Evolutionary conservation across 2,329 filamentous ascomycete species (phyloP), one percentile per base, ranked within the genome.

Genomic region (Colletotrichum aenigma): DNA sequence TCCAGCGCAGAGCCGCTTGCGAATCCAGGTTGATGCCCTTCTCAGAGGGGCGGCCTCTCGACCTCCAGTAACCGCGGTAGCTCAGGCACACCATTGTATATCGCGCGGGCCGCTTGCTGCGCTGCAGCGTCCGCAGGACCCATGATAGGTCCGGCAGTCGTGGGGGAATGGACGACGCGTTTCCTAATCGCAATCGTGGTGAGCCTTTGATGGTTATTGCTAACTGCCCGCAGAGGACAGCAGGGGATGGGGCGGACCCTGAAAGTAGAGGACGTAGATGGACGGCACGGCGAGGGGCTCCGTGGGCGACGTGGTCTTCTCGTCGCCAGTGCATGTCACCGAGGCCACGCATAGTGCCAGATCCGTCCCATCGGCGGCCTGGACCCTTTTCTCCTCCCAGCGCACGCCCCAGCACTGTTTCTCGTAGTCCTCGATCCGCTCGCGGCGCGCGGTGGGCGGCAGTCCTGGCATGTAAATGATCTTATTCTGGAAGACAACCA

Each of bases 401-500:
- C 81, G 75, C n/a, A 96, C 86, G 1, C 91, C 91, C 30, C 85
- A 86, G 77, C 93, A 95, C 48, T 89, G 87, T 6, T 83, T 81
- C 30, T 86, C 86, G 81, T 94, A 95, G 79, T 94, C 91, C 4
- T 86, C 85, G 48, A 96, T 93, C 72, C 85, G 91, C 85, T 96
- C 93, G 28, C 89, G 88, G 18, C 94, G 89, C 0, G 94, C 88
- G 80, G 93, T 93, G 4, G 94, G 94, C 21, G 94, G 94, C 66
- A 96, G 84, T 61, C 93, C 93, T 0, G 94, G 93, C 86, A 95
- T 95, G 84, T 96, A 96, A 75, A 96, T 94, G 81, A 96, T 95
- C 81, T 93, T 93, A 81, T 96, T 95, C 84, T 96, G 94, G 81
- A 96, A 94, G 6, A 94, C 79, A 32, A 96, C 87, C 85, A 96